Conservation (phyloP, 305 asterid species). For the Withania somnifera region DNA sequence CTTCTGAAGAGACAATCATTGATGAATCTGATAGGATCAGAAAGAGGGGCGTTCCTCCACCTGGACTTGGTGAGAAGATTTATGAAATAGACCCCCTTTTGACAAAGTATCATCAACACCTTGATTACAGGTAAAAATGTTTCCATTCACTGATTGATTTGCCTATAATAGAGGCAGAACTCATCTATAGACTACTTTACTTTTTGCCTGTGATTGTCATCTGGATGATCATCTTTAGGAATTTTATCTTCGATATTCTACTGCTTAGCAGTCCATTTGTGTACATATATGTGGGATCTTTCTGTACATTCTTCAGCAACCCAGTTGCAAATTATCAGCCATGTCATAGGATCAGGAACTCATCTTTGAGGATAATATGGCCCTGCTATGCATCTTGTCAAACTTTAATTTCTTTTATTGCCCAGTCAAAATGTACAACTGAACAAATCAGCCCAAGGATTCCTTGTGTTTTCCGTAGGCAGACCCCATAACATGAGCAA, state of each 20-base stretch:
- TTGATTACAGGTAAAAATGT: constrained; percentile 63
- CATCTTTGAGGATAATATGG: background rate
- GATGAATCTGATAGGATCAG: constrained; percentile 47
- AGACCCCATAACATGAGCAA: background rate
- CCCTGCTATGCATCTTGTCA: background rate
- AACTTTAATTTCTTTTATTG: background rate
- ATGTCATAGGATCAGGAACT: background rate
- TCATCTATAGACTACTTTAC: background rate
- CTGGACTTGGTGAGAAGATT: constrained; percentile 76
- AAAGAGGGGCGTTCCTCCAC: constrained; percentile 55
- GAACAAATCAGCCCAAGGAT: background rate
- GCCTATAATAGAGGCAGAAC: background rate
- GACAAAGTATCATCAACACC: constrained; percentile 56
- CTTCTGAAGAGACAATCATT: constrained; percentile 29
- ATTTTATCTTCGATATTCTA: background rate
- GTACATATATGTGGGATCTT: background rate
- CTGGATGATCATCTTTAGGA: background rate
- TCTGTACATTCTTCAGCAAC: background rate
- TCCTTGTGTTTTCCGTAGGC: background rate
- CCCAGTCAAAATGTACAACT: background rate
- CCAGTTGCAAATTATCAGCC: background rate
- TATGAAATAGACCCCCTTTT: constrained; percentile 89
- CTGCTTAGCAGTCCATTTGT: background rate
- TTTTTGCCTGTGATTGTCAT: background rate
- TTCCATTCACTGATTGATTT: background rate